Evolutionary conservation across 768 basidiomycete species (phyloP).

Genomic region (Mrakia blollopis): DNA sequence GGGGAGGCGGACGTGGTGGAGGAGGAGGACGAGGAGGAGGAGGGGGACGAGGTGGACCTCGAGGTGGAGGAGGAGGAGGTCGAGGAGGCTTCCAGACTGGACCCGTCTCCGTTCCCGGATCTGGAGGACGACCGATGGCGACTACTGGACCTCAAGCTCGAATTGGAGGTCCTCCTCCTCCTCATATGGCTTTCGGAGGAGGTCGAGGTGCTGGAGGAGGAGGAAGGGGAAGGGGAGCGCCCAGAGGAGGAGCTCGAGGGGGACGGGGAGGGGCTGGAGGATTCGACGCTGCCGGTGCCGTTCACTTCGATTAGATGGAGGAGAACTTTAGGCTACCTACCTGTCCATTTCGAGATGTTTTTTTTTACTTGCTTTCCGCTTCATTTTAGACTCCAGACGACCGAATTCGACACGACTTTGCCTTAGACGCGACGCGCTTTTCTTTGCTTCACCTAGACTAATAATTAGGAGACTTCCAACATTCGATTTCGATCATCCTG

Average conservation of each 20-base stretch:
- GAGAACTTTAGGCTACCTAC: background rate
- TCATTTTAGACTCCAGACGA: too few species aligned
- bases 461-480: too few species aligned
- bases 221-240: background rate
- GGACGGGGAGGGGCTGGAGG: slow-evolving; percentile 7
- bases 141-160: slow-evolving; percentile 5
- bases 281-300: background rate
- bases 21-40: slow-evolving; percentile 37
- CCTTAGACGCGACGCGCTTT: too few species aligned
- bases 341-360: too few species aligned
- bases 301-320: background rate
- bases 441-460: too few species aligned
- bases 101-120: background rate
- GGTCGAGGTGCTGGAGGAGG: slow-evolving; percentile 10
- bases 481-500: too few species aligned
- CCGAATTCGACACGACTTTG: too few species aligned
- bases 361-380: too few species aligned
- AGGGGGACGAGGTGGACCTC: background rate
- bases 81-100: slow-evolving; percentile 9
- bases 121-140: slow-evolving; percentile 13
- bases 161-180: background rate
- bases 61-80: slow-evolving; percentile 11
- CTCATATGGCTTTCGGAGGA: background rate
- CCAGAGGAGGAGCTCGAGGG: slow-evolving; percentile 3
- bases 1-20: slow-evolving; percentile 28